Conservation (phyloP, 352 stramenopile species). For the Phytophthora pluvialis region DNA sequence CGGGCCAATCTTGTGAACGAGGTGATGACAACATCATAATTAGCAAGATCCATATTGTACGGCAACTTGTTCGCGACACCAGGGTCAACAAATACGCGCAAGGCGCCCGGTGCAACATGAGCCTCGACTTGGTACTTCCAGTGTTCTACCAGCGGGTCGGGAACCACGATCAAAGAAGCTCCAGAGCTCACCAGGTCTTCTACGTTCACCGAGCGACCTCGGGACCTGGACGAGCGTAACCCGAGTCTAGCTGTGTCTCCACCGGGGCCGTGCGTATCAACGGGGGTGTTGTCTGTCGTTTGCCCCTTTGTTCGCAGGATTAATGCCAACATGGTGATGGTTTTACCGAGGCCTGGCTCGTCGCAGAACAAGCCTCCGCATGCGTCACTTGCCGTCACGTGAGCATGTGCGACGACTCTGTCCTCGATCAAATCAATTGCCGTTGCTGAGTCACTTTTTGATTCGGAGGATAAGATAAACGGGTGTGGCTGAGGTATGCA, state of each 20-base stretch:
- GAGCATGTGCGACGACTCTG: constrained; percentile 36
- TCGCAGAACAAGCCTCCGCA: constrained; percentile 85
- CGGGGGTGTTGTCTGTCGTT: constrained; percentile 29
- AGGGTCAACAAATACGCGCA: constrained; percentile 57
- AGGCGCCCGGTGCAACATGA: constrained; percentile 43
- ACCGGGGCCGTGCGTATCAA: constrained; percentile 12
- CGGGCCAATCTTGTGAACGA: constrained; percentile 65
- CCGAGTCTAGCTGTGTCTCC: constrained; percentile 23
- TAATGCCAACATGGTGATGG: constrained; percentile 85
- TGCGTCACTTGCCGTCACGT: constrained; percentile 45
- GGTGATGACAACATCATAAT: constrained; percentile 78
- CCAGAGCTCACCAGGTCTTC: constrained; percentile 54
- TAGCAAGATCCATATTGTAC: constrained; percentile 47
- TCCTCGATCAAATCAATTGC: constrained; percentile 69
- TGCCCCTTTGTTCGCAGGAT: constrained; percentile 82
- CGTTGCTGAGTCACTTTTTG: constrained; percentile 9
- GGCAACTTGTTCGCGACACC: constrained; percentile 48
- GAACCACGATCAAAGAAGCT: constrained; percentile 74
- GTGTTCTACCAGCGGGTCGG: constrained; percentile 76
- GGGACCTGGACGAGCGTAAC: constrained; percentile 48
- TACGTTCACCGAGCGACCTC: constrained; percentile 52
- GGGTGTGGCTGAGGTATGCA: constrained; percentile 50
- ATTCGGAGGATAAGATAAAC: constrained; percentile 43
- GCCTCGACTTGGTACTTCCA: constrained; percentile 80
- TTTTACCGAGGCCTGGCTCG: constrained; percentile 86